These are phyloP conservation scores for Rhodomyrtus tomentosa DNA, from an alignment of 345 rosid species.

Conservation along the genomic window DNA sequence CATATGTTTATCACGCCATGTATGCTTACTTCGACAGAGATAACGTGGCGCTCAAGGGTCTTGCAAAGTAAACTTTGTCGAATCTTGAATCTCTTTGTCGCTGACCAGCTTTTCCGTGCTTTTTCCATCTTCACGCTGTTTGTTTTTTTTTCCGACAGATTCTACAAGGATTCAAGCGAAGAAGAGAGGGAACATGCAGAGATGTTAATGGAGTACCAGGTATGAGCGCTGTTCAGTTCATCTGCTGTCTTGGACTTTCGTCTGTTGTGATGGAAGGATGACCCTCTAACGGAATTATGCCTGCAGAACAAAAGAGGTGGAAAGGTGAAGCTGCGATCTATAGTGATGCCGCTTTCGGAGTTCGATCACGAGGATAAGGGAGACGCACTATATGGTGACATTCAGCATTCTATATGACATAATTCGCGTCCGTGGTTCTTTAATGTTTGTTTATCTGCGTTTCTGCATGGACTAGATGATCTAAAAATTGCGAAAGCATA, in stretches of 20 bases:
- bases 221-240: not conserved
- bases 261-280: not conserved
- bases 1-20: constrained; percentile 90
- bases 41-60: constrained; percentile 78
- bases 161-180: constrained; percentile 82
- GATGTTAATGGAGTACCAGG: constrained; percentile 91
- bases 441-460: not conserved
- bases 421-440: not conserved
- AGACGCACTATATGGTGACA: constrained; percentile 68
- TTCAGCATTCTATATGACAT: not conserved
- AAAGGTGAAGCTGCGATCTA: constrained; percentile 46
- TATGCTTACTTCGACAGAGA: constrained; percentile 88
- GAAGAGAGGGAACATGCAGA: constrained; percentile 98
- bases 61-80: constrained; percentile 60
- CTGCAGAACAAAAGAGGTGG: constrained; percentile 65
- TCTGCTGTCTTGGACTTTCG: not conserved
- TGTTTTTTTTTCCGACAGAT: constrained; percentile 16
- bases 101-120: not conserved
- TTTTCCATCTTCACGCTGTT: not conserved
- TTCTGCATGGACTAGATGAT: not conserved
- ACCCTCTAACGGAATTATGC: not conserved
- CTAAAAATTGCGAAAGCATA: not conserved
- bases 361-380: constrained; percentile 65
- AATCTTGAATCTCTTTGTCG: not conserved
- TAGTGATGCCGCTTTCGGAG: constrained; percentile 50